Evolutionary conservation across 2,329 filamentous ascomycete genomes (phyloP).

Genomic region (Cercospora nicotianae): DNA sequence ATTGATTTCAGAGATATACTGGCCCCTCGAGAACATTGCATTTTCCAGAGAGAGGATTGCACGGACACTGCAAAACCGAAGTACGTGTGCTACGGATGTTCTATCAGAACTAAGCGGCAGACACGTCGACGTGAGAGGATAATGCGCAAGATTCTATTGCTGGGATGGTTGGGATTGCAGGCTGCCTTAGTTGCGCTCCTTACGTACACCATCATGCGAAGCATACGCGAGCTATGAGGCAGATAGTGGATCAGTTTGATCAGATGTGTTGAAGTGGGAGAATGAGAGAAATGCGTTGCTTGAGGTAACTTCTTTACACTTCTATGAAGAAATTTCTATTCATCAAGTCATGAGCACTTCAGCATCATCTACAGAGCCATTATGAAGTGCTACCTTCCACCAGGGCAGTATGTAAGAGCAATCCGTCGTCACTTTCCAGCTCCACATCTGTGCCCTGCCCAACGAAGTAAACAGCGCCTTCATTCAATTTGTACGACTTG

Average conservation of each 20-base stretch:
- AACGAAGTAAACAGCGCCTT: conserved; percentile 68
- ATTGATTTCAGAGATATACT: too few species aligned
- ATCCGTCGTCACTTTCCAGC: conserved; percentile 43
- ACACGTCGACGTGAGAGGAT: not conserved
- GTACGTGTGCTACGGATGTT: not conserved
- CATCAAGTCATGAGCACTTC: not conserved
- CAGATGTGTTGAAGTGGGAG: not conserved
- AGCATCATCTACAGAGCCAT: not conserved
- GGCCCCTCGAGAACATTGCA: not conserved
- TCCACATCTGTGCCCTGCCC: conserved; percentile 56
- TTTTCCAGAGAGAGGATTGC: not conserved
- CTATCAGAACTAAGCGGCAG: too few species aligned
- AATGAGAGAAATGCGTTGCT: too few species aligned
- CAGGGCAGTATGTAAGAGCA: conserved; percentile 53
- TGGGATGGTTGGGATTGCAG: conserved; percentile 4
- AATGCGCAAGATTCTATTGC: not conserved
- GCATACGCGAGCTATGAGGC: conserved; percentile 4
- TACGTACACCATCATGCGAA: conserved; percentile 6
- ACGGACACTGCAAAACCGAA: not conserved
- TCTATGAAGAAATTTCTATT: not conserved
- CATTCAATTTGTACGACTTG: conserved; percentile 55
- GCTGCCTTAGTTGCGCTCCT: not conserved
- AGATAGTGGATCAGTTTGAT: conserved; percentile 4
- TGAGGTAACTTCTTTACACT: not conserved
- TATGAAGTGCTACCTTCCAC: conserved; percentile 38